Base-by-base conservation (phyloP, 1,284 basidiomycete genomes). In the Moniliophthora roreri region DNA sequence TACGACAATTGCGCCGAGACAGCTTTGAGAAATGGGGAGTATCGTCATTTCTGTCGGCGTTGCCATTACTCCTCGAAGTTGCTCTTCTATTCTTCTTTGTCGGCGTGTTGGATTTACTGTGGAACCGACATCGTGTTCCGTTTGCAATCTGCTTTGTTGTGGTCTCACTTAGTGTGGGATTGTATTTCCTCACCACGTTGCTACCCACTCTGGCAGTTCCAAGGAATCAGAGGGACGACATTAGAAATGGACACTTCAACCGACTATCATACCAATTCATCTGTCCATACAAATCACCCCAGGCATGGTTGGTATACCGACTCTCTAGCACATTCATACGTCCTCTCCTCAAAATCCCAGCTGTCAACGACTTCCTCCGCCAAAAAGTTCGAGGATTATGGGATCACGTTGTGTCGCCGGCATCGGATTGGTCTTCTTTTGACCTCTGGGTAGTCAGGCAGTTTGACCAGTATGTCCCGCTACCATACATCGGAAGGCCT, bases 71-170 rank as follows among this genome's bases (percentile, higher is more conserved):
- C 8, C 58, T 69, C 11, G 64, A 69, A 44, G 42, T 62, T 11
- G 60, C 68, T 0, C 54, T 69, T 2, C 48, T 62, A 3, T 58
- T 69, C 8, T 71, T 69, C 58, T 62, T 69, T 18, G 55, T 55
- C 3, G 70, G 70, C 2, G 20, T 64, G 4, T 38, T 64, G 13
- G 62, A 66, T 21, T 55, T 64, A 3, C 34, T 55, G 5, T 55
- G 54, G 54, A 48, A 36, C 11, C 38, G 48, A n/a, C 49, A 53
- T 26, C 35, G 1, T 4, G 18, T 40, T 47, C 44, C 45, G 10
- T 45, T 45, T 21, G 28, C 18, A 1, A 16, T 48, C 11, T 21
- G 36, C 5, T 21, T 21, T 2, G 21, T 15, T 3, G 24, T 48
- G 15, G 38, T 53, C 18, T 45, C 45, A 5, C 24, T 21, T 20